Conservation (phyloP, 2,329 filamentous ascomycete species). For the Lasiodiplodia sp. region DNA sequence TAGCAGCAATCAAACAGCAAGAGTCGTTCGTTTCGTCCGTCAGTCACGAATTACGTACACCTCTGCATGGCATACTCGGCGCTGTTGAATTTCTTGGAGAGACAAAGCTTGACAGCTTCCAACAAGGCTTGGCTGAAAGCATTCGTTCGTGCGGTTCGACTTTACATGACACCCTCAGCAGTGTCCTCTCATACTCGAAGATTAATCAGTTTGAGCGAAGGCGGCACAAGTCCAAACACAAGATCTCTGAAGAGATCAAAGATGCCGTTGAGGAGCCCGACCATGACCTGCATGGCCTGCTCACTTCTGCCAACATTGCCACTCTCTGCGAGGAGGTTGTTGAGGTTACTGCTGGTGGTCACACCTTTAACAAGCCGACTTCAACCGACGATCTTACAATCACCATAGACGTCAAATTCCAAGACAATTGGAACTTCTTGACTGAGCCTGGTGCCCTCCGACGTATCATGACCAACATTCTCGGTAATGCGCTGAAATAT, state of each 20-base stretch:
- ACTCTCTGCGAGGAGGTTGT: conserved; percentile 27
- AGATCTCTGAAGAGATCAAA: conserved; percentile 19
- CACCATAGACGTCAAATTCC: conserved; percentile 25
- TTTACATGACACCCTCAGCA: conserved; percentile 50
- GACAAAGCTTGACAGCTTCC: conserved; percentile 29
- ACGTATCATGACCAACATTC: conserved; percentile 49
- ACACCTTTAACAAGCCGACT: conserved; percentile 24
- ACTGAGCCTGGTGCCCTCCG: conserved; percentile 43
- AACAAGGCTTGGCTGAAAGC: conserved; percentile 32
- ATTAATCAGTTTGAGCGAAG: conserved; percentile 38
- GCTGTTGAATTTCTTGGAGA: conserved; percentile 34
- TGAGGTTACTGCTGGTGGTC: conserved; percentile 21
- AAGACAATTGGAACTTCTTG: conserved; percentile 36
- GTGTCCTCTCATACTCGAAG: conserved; percentile 43
- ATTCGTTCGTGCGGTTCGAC: conserved; percentile 52
- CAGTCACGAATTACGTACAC: conserved; percentile 43
- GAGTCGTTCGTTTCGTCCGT: conserved; percentile 50
- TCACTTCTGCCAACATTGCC: conserved; percentile 20
- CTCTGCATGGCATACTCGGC: conserved; percentile 28
- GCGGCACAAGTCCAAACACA: conserved; percentile 34
- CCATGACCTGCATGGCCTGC: conserved; percentile 16
- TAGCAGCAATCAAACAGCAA: conserved; percentile 28
- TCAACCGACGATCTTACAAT: conserved; percentile 15
- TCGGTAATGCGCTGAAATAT: conserved; percentile 51
- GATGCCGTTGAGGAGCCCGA: conserved; percentile 22